Conservation (phyloP, 148 eudicot species). For the Rheum nobile region DNA sequence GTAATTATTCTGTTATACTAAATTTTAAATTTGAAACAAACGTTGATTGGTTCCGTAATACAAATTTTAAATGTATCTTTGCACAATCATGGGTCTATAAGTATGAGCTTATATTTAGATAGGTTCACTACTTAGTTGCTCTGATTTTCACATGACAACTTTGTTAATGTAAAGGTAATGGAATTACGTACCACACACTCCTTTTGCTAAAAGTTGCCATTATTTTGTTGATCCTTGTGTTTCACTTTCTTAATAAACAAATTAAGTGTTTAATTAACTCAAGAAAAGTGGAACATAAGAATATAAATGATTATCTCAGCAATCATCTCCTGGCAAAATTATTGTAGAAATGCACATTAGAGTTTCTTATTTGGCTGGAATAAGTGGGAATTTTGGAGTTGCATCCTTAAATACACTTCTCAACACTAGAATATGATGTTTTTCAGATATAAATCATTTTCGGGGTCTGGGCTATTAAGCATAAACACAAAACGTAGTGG, state of each 20-base stretch:
- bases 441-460: too few species aligned
- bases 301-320: neutral
- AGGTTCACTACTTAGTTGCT: too few species aligned
- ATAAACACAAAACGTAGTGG: too few species aligned
- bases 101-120: too few species aligned
- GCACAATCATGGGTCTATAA: too few species aligned
- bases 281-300: neutral
- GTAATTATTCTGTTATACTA: too few species aligned
- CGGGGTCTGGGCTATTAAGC: neutral
- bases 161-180: conserved; percentile 48
- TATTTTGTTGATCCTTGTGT: neutral
- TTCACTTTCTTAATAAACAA: neutral
- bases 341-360: neutral
- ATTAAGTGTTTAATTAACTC: too few species aligned
- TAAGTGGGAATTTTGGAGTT: too few species aligned
- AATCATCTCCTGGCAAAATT: neutral
- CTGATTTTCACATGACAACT: conserved; percentile 62
- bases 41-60: too few species aligned
- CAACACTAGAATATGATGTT: neutral
- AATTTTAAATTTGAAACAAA: too few species aligned
- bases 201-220: conserved; percentile 52
- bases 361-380: neutral
- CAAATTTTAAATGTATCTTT: too few species aligned
- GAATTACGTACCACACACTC: conserved; percentile 64
- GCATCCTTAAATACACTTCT: too few species aligned